Conservation (phyloP, 2,329 filamentous ascomycete species). For the Paecilomyces sp. region DNA sequence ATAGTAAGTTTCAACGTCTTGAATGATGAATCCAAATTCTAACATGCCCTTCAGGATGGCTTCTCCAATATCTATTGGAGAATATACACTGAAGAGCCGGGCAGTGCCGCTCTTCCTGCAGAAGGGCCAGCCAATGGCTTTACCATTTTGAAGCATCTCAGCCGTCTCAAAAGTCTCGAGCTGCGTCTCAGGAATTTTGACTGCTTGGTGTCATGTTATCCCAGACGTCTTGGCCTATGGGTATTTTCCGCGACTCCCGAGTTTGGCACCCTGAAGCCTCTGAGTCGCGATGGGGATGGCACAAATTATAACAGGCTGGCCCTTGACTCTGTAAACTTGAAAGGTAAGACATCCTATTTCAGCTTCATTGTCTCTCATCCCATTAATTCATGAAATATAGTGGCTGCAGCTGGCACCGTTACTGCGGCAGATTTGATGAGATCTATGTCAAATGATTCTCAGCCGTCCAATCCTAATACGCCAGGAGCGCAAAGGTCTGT, state of each 20-base stretch:
- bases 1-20: slow-evolving; percentile 25
- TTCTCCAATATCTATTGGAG: slow-evolving; percentile 38
- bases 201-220: slow-evolving; percentile 31
- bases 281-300: slow-evolving; percentile 17
- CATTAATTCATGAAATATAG: slow-evolving; percentile 12
- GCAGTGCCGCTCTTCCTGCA: slow-evolving; percentile 18
- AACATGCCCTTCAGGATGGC: slow-evolving; percentile 27
- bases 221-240: slow-evolving; percentile 32
- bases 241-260: slow-evolving; percentile 32
- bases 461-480: slow-evolving; percentile 11
- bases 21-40: slow-evolving; percentile 8
- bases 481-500: slow-evolving; percentile 16
- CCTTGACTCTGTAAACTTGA: slow-evolving; percentile 23
- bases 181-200: slow-evolving; percentile 27
- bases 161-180: slow-evolving; percentile 32
- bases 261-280: slow-evolving; percentile 26
- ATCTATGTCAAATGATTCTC: slow-evolving; percentile 25
- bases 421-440: slow-evolving; percentile 28
- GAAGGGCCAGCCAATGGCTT: slow-evolving; percentile 29
- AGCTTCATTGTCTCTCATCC: neutral
- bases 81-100: slow-evolving; percentile 32
- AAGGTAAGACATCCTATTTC: slow-evolving; percentile 17
- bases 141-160: slow-evolving; percentile 29
- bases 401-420: slow-evolving; percentile 28
- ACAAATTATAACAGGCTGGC: slow-evolving; percentile 21